phyloP scores from a whole-genome alignment of 148 eudicot genomes.

The Oxyria digyna region DNA sequence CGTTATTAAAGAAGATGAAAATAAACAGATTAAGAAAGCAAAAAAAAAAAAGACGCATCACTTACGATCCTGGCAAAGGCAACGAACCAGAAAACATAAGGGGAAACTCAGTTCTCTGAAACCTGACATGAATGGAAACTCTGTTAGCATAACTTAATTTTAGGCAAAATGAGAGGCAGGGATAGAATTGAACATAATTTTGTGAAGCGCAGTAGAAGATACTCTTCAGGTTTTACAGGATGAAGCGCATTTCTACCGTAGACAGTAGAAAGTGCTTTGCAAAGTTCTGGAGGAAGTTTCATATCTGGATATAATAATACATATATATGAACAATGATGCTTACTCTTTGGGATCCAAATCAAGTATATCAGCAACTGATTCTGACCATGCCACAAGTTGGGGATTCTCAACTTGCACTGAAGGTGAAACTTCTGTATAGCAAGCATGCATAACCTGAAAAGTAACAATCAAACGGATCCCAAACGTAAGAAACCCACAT shows the following conservation, averaged over 20 bases:
- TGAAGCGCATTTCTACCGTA: background rate
- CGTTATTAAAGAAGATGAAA: background rate
- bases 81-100: slow-evolving; percentile 68
- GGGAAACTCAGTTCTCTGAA: slow-evolving; percentile 79
- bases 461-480: background rate
- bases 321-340: slow-evolving; percentile 17
- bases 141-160: background rate
- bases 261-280: background rate
- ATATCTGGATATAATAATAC: background rate
- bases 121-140: slow-evolving; percentile 31
- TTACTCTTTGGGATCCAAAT: slow-evolving; percentile 84
- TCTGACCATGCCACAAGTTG: slow-evolving; percentile 94
- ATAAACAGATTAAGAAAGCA: background rate
- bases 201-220: background rate
- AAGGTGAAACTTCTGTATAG: slow-evolving; percentile 75
- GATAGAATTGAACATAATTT: background rate
- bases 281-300: background rate
- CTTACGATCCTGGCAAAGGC: slow-evolving; percentile 75
- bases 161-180: background rate
- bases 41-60: background rate
- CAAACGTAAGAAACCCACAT: background rate
- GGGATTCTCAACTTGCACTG: slow-evolving; percentile 78
- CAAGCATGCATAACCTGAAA: slow-evolving; percentile 81
- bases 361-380: slow-evolving; percentile 68
- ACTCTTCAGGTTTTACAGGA: background rate